Conservation (phyloP, 495 filamentous ascomycete genomes). For the Penicillium soppii region DNA sequence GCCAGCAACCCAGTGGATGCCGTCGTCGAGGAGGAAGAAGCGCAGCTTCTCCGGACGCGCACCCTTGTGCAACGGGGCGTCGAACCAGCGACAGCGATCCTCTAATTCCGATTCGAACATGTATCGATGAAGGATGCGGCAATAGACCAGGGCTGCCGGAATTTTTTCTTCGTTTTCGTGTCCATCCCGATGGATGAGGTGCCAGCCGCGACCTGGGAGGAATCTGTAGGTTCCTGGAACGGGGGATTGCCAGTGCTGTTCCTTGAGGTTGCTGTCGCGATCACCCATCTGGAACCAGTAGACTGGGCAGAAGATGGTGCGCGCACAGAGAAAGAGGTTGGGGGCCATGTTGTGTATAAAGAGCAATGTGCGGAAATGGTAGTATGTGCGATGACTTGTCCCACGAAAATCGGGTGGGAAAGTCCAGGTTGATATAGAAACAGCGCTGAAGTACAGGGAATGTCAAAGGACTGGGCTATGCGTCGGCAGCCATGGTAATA, state of each 20-base stretch:
- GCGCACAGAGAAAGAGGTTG: slow-evolving; percentile 47
- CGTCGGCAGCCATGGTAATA: slow-evolving; percentile 39
- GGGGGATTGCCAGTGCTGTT: slow-evolving; percentile 48
- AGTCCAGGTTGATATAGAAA: slow-evolving; percentile 16
- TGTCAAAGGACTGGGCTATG: slow-evolving; percentile 29
- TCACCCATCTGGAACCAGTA: slow-evolving; percentile 48
- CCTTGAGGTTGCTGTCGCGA: slow-evolving; percentile 35
- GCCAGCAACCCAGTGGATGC: slow-evolving; percentile 43
- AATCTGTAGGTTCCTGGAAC: slow-evolving; percentile 47
- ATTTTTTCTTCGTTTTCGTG: slow-evolving; percentile 38
- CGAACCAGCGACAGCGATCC: slow-evolving; percentile 42
- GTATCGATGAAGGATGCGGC: slow-evolving; percentile 48
- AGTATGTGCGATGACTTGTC: slow-evolving; percentile 3
- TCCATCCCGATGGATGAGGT: slow-evolving; percentile 40
- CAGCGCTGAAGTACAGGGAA: slow-evolving; percentile 22
- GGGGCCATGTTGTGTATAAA: slow-evolving; percentile 35
- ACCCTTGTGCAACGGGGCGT: slow-evolving; percentile 35
- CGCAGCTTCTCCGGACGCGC: slow-evolving; percentile 35
- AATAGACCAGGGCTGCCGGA: slow-evolving; percentile 43
- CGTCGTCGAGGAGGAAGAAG: slow-evolving; percentile 47
- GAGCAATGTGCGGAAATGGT: background rate
- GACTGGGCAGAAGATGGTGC: slow-evolving; percentile 38
- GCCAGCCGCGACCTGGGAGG: slow-evolving; percentile 44
- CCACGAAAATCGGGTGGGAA: slow-evolving; percentile 7
- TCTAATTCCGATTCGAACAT: slow-evolving; percentile 46